These are phyloP conservation scores for Rhizopogon vesiculosus DNA, from an alignment of 768 basidiomycete species.

Conservation along the genomic window DNA sequence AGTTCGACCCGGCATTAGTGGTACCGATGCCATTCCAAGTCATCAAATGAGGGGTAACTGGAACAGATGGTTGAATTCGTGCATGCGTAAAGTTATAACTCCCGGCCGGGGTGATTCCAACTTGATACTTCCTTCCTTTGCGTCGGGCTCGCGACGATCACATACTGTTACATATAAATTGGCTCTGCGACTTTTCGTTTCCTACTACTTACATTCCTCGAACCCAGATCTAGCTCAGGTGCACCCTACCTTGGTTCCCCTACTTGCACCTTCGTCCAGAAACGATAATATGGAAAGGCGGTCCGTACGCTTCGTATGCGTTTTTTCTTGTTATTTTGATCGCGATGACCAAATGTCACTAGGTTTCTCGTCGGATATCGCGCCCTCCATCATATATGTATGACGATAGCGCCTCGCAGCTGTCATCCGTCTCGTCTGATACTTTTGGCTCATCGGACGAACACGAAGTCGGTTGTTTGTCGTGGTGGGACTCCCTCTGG, in stretches of 20 bases:
- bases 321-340: not conserved
- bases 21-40: not conserved
- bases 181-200: not conserved
- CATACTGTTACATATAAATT: not conserved
- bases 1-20: too few relatives aligned
- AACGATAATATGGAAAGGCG: slow-evolving; percentile 9
- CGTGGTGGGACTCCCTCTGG: slow-evolving; percentile 11
- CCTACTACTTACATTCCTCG: not conserved
- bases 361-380: slow-evolving; percentile 7
- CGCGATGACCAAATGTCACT: not conserved
- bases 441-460: slow-evolving; percentile 14
- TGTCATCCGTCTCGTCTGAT: slow-evolving; percentile 19
- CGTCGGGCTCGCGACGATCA: not conserved
- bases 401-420: slow-evolving; percentile 16
- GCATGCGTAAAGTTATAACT: not conserved
- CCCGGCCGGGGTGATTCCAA: not conserved
- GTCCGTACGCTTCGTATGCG: slow-evolving; percentile 8
- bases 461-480: slow-evolving; percentile 13
- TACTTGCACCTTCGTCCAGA: not conserved
- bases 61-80: not conserved
- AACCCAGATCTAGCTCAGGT: not conserved
- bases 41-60: not conserved
- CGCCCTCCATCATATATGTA: slow-evolving; percentile 13
- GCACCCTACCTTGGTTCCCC: not conserved
- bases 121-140: too few relatives aligned